These are phyloP conservation scores for Hura crepitans DNA, from an alignment of 441 rosid species.

Conservation along the genomic window DNA sequence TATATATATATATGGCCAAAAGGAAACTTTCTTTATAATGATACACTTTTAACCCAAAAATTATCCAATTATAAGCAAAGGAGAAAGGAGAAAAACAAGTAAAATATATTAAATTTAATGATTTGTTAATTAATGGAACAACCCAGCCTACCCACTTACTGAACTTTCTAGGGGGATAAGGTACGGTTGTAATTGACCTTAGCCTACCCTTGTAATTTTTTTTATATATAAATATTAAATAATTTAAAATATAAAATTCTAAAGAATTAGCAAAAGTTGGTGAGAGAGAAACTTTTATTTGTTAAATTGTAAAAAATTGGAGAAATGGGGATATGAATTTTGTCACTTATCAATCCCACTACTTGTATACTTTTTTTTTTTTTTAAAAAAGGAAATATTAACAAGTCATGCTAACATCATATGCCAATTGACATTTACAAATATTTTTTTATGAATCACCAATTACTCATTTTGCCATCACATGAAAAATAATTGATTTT, in stretches of 20 bases:
- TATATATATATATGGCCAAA: neutral
- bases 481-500: neutral
- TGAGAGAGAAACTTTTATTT: slow-evolving; percentile 7
- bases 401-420: slow-evolving; percentile 17
- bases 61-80: slow-evolving; percentile 10
- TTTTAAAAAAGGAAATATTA: neutral
- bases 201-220: neutral
- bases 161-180: slow-evolving; percentile 12
- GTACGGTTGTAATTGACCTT: slow-evolving; percentile 3
- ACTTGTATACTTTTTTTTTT: neutral
- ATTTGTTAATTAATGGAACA: neutral
- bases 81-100: neutral
- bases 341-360: slow-evolving; percentile 18
- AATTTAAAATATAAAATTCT: neutral
- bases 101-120: neutral
- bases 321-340: slow-evolving; percentile 7
- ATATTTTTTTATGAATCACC: neutral
- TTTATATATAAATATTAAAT: neutral
- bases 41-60: neutral
- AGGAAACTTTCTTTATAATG: neutral
- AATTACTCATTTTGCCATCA: slow-evolving; percentile 10
- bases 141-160: neutral
- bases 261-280: slow-evolving; percentile 12
- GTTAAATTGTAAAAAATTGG: neutral
- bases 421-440: neutral